Evolutionary conservation across 2,329 filamentous ascomycete species (phyloP).

Genomic region (Clarireedia paspali): DNA sequence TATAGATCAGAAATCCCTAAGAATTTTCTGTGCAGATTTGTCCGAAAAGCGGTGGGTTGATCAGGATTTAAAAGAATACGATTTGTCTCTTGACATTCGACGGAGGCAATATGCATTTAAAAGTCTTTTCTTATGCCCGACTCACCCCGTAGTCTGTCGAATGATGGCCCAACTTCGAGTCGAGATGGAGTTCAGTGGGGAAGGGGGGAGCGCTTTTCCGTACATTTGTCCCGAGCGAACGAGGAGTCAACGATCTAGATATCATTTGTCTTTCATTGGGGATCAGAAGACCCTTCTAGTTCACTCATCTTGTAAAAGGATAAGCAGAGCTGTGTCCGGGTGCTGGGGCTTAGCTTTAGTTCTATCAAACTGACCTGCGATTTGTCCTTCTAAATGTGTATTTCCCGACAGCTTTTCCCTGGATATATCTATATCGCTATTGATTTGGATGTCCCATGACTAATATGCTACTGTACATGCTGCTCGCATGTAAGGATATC

Average conservation of each 20-base stretch:
- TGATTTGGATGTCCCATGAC: neutral
- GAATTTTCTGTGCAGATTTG: neutral
- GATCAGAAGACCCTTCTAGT: no score
- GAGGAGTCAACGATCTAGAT: no score
- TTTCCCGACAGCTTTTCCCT: no score
- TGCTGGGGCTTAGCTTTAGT: no score
- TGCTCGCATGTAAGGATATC: no score
- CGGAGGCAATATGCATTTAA: neutral
- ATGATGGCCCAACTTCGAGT: neutral
- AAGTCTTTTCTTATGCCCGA: neutral
- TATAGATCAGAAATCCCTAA: neutral
- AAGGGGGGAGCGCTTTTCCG: neutral
- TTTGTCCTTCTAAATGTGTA: no score
- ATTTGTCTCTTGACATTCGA: neutral
- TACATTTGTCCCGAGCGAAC: neutral
- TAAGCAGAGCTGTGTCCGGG: no score
- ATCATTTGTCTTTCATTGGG: no score
- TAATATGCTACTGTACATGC: neutral
- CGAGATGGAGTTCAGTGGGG: neutral
- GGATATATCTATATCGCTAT: no score
- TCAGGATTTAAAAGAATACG: neutral
- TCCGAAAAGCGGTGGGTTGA: conserved; percentile 1
- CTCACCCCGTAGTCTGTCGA: neutral
- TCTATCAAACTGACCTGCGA: no score
- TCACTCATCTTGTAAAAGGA: no score